phyloP scores from a whole-genome alignment of 1,139 yeast genomes.

The Kluyveromyces marxianus region DNA sequence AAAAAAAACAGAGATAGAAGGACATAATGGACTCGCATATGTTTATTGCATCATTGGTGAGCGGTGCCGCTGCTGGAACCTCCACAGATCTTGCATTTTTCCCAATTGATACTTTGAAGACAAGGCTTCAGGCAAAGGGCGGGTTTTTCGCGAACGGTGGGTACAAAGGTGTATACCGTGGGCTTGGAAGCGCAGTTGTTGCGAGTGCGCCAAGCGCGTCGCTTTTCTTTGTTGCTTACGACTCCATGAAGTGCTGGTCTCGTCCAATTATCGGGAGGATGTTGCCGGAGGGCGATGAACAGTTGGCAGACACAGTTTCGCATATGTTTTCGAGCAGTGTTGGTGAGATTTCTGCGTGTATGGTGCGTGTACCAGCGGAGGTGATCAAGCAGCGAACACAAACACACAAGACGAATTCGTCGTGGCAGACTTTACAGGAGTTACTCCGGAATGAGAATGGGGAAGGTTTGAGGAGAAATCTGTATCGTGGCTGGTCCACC shows the following conservation, averaged over 20 bases:
- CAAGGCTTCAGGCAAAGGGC: slow-evolving; percentile 89
- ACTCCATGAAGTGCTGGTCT: slow-evolving; percentile 54
- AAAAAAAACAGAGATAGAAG: too few relatives aligned
- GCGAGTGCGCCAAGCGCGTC: slow-evolving; percentile 96
- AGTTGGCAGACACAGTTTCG: slow-evolving; percentile 36
- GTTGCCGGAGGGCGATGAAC: slow-evolving; percentile 23
- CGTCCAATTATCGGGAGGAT: slow-evolving; percentile 36
- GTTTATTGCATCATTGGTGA: slow-evolving; percentile 33
- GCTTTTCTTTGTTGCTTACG: slow-evolving; percentile 83
- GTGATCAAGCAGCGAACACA: slow-evolving; percentile 94
- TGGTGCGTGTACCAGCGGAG: slow-evolving; percentile 94
- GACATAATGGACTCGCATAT: slow-evolving; percentile 9
- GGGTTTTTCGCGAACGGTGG: slow-evolving; percentile 93
- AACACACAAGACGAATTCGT: slow-evolving; percentile 47
- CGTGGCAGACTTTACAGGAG: slow-evolving; percentile 57
- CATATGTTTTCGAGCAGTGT: slow-evolving; percentile 85
- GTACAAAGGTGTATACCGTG: slow-evolving; percentile 81
- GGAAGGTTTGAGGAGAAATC: slow-evolving; percentile 69
- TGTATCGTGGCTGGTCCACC: slow-evolving; percentile 89
- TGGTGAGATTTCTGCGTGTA: slow-evolving; percentile 90
- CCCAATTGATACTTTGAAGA: slow-evolving; percentile 92
- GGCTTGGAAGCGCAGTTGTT: slow-evolving; percentile 86
- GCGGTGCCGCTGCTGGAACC: slow-evolving; percentile 96
- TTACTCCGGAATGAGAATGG: slow-evolving; percentile 57
- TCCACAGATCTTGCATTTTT: slow-evolving; percentile 90